phyloP scores from a whole-genome alignment of 2,329 filamentous ascomycete genomes.

The Orbilia ellipsospora region DNA sequence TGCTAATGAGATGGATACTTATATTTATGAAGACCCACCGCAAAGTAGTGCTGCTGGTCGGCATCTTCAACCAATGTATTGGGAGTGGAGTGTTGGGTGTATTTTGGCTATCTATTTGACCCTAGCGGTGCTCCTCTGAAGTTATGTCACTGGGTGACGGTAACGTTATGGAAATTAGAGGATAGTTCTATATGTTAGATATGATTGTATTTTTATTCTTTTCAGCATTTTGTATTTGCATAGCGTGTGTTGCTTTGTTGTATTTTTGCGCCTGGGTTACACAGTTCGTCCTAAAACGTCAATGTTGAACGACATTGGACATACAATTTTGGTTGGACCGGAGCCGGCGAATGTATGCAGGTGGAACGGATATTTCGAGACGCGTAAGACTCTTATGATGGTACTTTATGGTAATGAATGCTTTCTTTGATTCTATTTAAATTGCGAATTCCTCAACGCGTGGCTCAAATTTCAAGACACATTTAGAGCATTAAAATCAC shows the following conservation, averaged over 20 bases:
- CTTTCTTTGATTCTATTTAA: background rate
- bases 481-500: too few species aligned
- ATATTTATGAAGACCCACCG: constrained; percentile 15
- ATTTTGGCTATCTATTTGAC: background rate
- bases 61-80: too few species aligned
- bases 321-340: constrained; percentile 8
- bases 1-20: constrained; percentile 12
- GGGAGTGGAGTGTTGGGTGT: background rate
- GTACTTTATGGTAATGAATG: background rate
- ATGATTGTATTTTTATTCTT: background rate
- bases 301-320: constrained; percentile 1
- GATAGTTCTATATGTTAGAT: background rate
- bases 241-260: constrained; percentile 12
- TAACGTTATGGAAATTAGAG: background rate
- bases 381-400: constrained; percentile 3
- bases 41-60: constrained; percentile 5
- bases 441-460: too few species aligned
- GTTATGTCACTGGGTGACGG: background rate
- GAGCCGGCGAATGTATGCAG: constrained; percentile 2
- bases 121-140: background rate
- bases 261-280: constrained; percentile 22
- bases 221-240: background rate
- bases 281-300: constrained; percentile 15
- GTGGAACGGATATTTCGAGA: constrained; percentile 2
- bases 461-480: too few species aligned